Percentiles rank a stretch among this genome's conserved stretches.
phyloP scores from a whole-genome alignment of 805 yeast species.

The Isabelozyma heimii region DNA sequence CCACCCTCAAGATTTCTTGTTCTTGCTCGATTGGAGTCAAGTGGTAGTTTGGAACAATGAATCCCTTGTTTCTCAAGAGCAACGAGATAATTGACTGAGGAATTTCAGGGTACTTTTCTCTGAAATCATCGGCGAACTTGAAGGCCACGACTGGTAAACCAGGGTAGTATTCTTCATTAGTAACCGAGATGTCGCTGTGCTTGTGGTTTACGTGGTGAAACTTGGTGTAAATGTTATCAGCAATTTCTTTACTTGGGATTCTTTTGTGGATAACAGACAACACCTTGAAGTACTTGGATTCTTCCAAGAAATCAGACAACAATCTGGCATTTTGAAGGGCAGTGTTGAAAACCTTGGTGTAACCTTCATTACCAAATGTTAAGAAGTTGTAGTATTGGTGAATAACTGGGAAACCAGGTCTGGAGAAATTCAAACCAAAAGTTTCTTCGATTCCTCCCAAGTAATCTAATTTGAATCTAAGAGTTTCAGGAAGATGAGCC shows the following conservation, averaged over 20 bases:
- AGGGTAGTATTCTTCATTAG: slow-evolving; percentile 53
- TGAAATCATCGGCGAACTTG: slow-evolving; percentile 61
- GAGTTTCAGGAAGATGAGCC: slow-evolving; percentile 60
- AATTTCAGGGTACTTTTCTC: slow-evolving; percentile 64
- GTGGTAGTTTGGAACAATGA: slow-evolving; percentile 87
- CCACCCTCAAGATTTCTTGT: slow-evolving; percentile 78
- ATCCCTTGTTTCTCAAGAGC: slow-evolving; percentile 73
- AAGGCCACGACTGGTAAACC: slow-evolving; percentile 92
- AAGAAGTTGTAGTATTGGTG: slow-evolving; percentile 84
- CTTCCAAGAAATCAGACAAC: slow-evolving; percentile 58
- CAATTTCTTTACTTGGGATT: slow-evolving; percentile 19
- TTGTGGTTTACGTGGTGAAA: slow-evolving; percentile 4
- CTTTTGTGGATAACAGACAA: slow-evolving; percentile 76
- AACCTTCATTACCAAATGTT: slow-evolving; percentile 72
- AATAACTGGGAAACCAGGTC: slow-evolving; percentile 89
- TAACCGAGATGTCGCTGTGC: slow-evolving; percentile 11
- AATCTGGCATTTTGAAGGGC: slow-evolving; percentile 74
- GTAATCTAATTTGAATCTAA: slow-evolving; percentile 76
- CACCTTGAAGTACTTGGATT: slow-evolving; percentile 64
- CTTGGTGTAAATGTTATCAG: slow-evolving; percentile 15
- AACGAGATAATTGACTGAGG: slow-evolving; percentile 78
- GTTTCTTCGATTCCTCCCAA: slow-evolving; percentile 88
- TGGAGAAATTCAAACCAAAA: slow-evolving; percentile 81
- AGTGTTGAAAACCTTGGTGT: slow-evolving; percentile 53
- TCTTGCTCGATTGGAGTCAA: slow-evolving; percentile 60